Evolutionary conservation across 192 early-diverging fungal species (phyloP), one percentile per base, ranked within the genome.

Genomic region (Linnemannia hyalina): DNA sequence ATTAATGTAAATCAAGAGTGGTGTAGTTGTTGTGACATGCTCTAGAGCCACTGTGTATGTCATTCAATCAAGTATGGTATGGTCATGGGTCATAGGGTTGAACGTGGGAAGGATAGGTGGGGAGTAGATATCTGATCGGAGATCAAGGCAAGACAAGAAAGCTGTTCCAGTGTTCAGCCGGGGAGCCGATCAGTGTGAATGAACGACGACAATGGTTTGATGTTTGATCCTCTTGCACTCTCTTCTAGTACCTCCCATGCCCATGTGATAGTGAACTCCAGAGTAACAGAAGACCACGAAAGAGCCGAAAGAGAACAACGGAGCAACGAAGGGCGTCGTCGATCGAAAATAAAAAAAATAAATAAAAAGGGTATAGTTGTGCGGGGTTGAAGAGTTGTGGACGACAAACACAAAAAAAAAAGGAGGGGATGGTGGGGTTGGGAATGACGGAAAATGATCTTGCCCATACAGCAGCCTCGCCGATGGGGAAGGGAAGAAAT

Each of bases 381-480:
- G 20, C 57, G 52, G 57, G 55, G 60, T 76, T 42, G 54, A 60
- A 20, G 9, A 36, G 47, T 29, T 49, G 40, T 65, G 75, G 57
- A 68, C 65, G 44, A 68, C 38, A 32, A 76, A 60, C 11, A 6
- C 16, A 20, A 68, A 26, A 65, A n/a, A 15, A 40, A 42, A 70
- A 70, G 13, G 47, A 80, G 38, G 44, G 63, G 76, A 57, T 47
- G 68, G 70, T 29, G 32, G 73, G 57, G 57, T 41, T 41, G 26
- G 41, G 57, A 68, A 72, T 55, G 44, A 74, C 23, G 76, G 20
- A 54, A 47, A 69, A 11, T 41, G 23, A 42, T 26, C 26, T 22
- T 42, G 57, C 57, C 80, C 85, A 81, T 57, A 87, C 75, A 78
- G 70, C 75, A 41, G 26, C 26, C 79, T 75, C 74, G 63, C 82